Percentiles rank a stretch among this genome's conserved stretches.
Evolutionary conservation across 1,139 yeast species (phyloP).

Genomic region (Suhomyces taliae): DNA sequence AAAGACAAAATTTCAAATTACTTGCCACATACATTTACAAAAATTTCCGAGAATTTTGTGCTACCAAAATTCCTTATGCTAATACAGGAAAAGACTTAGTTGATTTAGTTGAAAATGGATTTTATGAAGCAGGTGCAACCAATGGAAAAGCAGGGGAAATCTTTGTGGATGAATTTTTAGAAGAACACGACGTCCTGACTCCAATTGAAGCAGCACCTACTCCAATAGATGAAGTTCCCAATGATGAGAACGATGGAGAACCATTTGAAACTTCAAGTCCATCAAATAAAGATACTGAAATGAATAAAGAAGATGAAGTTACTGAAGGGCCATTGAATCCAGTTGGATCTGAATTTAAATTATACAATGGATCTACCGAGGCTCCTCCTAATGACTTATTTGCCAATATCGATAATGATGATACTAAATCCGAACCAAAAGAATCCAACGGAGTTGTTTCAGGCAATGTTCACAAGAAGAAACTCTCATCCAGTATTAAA

Average conservation of each 20-base stretch:
- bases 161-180: conserved; percentile 26
- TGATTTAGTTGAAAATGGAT: conserved; percentile 28
- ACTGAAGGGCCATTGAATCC: not conserved
- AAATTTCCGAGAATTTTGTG: conserved; percentile 40
- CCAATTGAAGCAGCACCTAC: conserved; percentile 19
- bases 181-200: conserved; percentile 26
- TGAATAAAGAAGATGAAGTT: not conserved
- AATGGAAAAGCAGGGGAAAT: conserved; percentile 8
- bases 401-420: not conserved
- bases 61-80: conserved; percentile 27
- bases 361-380: conserved; percentile 1
- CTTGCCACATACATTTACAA: conserved; percentile 52
- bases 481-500: conserved; percentile 3
- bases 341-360: not conserved
- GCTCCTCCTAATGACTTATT: not conserved
- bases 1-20: conserved; percentile 41
- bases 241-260: not conserved
- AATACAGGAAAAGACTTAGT: conserved; percentile 34
- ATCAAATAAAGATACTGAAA: not conserved
- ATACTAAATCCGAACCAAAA: not conserved
- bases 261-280: not conserved
- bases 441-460: not conserved
- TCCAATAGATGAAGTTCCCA: conserved; percentile 1
- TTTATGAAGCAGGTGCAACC: conserved; percentile 16
- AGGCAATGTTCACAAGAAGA: conserved; percentile 2